Base-by-base conservation (phyloP, 805 yeast genomes). In the Teunomyces funiuensis region DNA sequence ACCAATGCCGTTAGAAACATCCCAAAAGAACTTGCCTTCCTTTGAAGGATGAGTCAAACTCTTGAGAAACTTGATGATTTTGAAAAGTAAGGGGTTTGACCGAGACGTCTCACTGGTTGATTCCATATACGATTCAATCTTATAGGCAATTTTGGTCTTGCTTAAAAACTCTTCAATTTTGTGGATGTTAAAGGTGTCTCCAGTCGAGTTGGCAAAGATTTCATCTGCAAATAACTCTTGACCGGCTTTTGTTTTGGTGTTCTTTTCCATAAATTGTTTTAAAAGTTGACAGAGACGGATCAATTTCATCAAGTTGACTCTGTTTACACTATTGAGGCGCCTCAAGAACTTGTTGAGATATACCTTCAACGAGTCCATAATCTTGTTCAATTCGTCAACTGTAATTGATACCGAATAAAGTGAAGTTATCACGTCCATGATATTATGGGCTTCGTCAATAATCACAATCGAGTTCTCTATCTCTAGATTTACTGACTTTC, bases 381-480 rank as follows among this genome's bases (percentile, higher is more conserved):
- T 73, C 0, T 45, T 33, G 2, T 50, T 30, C 7, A 88, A 64
- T 23, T 85, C 88, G 0, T 50, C 38, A 1, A 69, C 51, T 0
- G 84, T 65, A 0, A 90, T 65, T 3, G 74, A 60, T 2, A 80
- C 73, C 0, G 96, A 87, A 53, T 84, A 76, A 46, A 91, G 65
- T 2, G 84, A 65, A 1, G 83, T 76, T 2, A 90, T 78, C 0
- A 90, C 81, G 50, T 89, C 97, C 20, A 88, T 57, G 31, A 90
- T 64, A 57, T 90, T 90, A 57, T 90, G 98, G 0, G 97, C 97
- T 57, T 90, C 98, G 59, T 90, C 98, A 19, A 90, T 82, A 4
- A 91, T 76, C 0, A 91, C 79, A 2, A 90, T 74, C 1, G 90
- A 73, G 42, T 79, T 76, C 39, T 74, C 73, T 7, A 90, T 53